Evolutionary conservation across 2,329 filamentous ascomycete genomes (phyloP), one percentile per base, ranked within the genome.

Genomic region (Rutstroemia sp.): DNA sequence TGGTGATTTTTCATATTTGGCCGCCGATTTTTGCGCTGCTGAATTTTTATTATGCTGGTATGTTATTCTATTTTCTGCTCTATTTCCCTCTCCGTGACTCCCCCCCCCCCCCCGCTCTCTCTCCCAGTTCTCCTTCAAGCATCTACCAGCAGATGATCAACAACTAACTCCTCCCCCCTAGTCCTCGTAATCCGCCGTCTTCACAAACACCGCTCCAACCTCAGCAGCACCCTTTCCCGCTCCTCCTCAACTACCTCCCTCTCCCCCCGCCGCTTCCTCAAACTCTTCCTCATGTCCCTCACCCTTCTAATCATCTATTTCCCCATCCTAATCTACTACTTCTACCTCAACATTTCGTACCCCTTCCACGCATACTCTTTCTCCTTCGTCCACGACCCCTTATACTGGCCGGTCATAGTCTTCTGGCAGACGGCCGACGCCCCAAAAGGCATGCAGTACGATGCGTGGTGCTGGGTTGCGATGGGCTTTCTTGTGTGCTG

Each of bases 181-280:
- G 84, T 73, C 9, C 68, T 87, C 25, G 77, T 87, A 4, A 66
- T 86, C 30, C 71, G 76, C 58, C 82, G 84, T n/a, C 75, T 88
- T 37, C 74, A 75, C 65, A 77, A 74, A 56, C 84, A 88, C 67
- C 78, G 82, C 51, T 72, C 71, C 38, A 76, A 82, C 52, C 83
- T 88, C 62, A 73, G 76, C 25, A 68, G 73, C 17, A 77, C 87
- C 41, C 71, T 87, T 9, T 70, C 72, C 12, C 74, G 76, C 44
- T 75, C 71, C 21, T 71, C 70, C 39, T 76, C 75, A 55, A 77
- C 77, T 50, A 10, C 27, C 8, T 30, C 27, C 8, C 75, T 79
- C 39, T 84, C 71, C 54, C 79, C 79, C 51, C 79, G 80, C 1
- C 77, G 82, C 57, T 87, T 87, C 72, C 61, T 84, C 53, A 78